These are phyloP conservation scores for Ganoderma lingzhi DNA, from an alignment of 1,284 basidiomycete genomes.

Conservation along the genomic window DNA sequence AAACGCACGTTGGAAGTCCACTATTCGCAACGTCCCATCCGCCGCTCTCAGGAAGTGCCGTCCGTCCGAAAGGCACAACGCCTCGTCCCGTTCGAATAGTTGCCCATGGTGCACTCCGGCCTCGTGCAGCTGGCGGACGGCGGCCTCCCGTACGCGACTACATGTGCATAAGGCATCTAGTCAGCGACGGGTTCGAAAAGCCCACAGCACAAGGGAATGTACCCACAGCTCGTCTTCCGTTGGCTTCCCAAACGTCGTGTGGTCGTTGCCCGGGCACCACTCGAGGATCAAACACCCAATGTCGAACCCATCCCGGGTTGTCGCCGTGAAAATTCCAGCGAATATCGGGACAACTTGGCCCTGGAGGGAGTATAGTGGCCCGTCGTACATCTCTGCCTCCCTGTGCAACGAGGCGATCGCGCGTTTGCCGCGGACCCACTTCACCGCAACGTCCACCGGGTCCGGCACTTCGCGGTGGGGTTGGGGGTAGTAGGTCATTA, in stretches of 20 bases:
- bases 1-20: conserved; percentile 42
- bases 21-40: conserved; percentile 43
- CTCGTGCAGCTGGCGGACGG: conserved; percentile 44
- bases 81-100: conserved; percentile 40
- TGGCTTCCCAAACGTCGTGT: conserved; percentile 15
- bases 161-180: conserved; percentile 21
- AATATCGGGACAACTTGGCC: conserved; percentile 29
- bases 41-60: conserved; percentile 43
- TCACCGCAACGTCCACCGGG: conserved; percentile 29
- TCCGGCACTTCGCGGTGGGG: not conserved
- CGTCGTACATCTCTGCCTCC: conserved; percentile 31
- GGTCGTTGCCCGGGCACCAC: conserved; percentile 40
- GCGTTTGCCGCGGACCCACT: conserved; percentile 35
- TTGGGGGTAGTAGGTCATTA: conserved; percentile 19
- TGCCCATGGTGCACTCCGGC: conserved; percentile 47
- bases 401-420: conserved; percentile 41
- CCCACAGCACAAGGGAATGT: not conserved
- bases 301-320: conserved; percentile 17
- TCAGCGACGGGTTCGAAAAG: not conserved
- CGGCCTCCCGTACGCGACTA: conserved; percentile 45
- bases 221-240: conserved; percentile 26
- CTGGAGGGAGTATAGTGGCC: conserved; percentile 23
- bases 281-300: conserved; percentile 49
- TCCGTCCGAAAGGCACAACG: conserved; percentile 39
- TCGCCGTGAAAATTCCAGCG: conserved; percentile 28